Conservation (phyloP, 2,329 filamentous ascomycete species). For the Talaromyces sp. region DNA sequence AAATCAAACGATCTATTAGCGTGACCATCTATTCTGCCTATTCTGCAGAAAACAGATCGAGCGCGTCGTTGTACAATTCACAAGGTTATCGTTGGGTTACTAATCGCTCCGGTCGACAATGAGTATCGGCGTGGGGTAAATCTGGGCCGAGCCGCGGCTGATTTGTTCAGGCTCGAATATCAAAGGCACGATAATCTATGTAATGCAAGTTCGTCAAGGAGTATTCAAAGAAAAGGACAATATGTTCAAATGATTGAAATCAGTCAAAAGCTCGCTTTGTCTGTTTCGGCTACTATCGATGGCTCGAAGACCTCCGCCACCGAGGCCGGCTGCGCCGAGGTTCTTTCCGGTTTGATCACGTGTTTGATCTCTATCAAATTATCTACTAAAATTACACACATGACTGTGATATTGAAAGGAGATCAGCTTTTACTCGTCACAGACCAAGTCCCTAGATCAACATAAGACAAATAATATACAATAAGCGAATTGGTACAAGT, state of each 20-base stretch:
- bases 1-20: background rate
- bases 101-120: background rate
- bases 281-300: background rate
- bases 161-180: background rate
- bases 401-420: background rate
- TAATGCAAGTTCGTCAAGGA: background rate
- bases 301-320: background rate
- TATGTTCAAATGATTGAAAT: background rate
- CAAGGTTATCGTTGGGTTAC: background rate
- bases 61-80: background rate
- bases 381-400: too few species aligned
- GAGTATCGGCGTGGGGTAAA: background rate
- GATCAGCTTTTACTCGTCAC: background rate
- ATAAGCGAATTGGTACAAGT: constrained; percentile 3
- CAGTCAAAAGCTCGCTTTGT: background rate
- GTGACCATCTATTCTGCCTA: background rate
- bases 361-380: background rate
- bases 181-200: background rate
- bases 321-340: constrained; percentile 5
- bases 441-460: background rate
- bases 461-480: constrained; percentile 5
- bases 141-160: background rate
- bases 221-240: background rate
- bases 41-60: background rate
- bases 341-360: constrained; percentile 4